phyloP scores from a whole-genome alignment of 2,329 filamentous ascomycete genomes.

The Ascochyta koolunga region DNA sequence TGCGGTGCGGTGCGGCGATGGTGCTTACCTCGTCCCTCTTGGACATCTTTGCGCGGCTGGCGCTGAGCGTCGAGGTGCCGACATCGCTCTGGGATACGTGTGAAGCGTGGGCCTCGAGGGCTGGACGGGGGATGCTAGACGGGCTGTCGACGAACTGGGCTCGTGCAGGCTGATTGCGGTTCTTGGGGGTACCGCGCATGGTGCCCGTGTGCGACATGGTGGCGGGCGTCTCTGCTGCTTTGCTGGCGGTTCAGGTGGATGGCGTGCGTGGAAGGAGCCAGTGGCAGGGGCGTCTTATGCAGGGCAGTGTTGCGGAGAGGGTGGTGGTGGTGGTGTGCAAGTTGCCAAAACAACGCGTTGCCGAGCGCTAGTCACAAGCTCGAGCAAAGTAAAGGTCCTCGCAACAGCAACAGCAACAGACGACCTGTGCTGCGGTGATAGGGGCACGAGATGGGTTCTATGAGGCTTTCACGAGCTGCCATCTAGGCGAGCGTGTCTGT shows the following conservation, averaged over 20 bases:
- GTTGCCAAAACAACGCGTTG: constrained; percentile 12
- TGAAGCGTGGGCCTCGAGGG: constrained; percentile 63
- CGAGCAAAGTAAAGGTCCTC: neutral
- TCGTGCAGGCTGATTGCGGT: constrained; percentile 57
- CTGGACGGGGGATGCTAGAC: constrained; percentile 75
- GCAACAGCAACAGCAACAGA: no score
- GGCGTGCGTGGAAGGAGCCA: constrained; percentile 9
- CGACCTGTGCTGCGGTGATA: constrained; percentile 5
- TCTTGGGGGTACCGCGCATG: constrained; percentile 73
- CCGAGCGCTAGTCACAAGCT: constrained; percentile 16
- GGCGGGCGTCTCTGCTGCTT: constrained; percentile 20
- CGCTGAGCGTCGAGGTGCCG: constrained; percentile 75
- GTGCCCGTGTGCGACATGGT: constrained; percentile 68
- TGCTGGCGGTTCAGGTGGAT: constrained; percentile 16
- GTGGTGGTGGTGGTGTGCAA: neutral
- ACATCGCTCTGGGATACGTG: constrained; percentile 61
- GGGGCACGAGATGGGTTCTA: constrained; percentile 1
- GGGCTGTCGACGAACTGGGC: constrained; percentile 64
- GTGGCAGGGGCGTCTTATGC: constrained; percentile 1
- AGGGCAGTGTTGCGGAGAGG: constrained; percentile 6
- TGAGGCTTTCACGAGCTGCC: neutral
- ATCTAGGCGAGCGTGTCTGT: neutral
- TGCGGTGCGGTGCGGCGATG: neutral
- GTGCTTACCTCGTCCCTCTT: constrained; percentile 94
- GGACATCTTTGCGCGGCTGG: constrained; percentile 92